phyloP scores from a whole-genome alignment of 148 eudicot species.

The Silene uniflora region DNA sequence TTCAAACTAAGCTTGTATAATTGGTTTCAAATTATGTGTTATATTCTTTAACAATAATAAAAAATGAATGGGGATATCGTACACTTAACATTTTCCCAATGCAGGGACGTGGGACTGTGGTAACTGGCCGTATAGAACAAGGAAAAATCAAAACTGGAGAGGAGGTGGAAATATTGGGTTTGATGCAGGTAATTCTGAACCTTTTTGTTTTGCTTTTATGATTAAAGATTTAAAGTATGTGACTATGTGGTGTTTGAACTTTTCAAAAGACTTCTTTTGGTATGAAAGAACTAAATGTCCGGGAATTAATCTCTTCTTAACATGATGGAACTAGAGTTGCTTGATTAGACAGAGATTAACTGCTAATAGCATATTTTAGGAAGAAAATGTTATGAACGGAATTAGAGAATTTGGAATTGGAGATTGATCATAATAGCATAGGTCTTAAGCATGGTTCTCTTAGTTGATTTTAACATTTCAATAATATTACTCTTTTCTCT shows the following conservation, averaged over 20 bases:
- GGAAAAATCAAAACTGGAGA: slow-evolving; percentile 88
- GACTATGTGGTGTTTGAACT: neutral
- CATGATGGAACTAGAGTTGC: neutral
- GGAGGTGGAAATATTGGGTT: slow-evolving; percentile 83
- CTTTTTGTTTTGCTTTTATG: slow-evolving; percentile 6
- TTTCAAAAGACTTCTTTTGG: neutral
- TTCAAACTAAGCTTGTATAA: too few species aligned
- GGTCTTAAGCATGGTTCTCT: neutral
- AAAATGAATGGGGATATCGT: neutral
- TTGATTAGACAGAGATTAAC: neutral
- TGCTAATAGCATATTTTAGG: neutral
- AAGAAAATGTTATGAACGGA: neutral
- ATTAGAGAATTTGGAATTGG: neutral
- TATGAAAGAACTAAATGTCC: neutral
- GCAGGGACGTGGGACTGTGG: slow-evolving; percentile 99
- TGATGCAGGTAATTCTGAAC: slow-evolving; percentile 57
- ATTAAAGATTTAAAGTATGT: neutral
- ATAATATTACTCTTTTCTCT: neutral
- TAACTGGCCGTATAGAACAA: slow-evolving; percentile 95
- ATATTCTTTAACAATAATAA: neutral
- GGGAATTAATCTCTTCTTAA: neutral
- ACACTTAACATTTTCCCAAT: slow-evolving; percentile 3
- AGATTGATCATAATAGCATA: slow-evolving; percentile 1
- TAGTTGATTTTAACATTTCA: neutral
- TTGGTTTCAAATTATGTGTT: neutral